Evolutionary conservation across 345 rosid species (phyloP).

Genomic region (Durio zibethinus): DNA sequence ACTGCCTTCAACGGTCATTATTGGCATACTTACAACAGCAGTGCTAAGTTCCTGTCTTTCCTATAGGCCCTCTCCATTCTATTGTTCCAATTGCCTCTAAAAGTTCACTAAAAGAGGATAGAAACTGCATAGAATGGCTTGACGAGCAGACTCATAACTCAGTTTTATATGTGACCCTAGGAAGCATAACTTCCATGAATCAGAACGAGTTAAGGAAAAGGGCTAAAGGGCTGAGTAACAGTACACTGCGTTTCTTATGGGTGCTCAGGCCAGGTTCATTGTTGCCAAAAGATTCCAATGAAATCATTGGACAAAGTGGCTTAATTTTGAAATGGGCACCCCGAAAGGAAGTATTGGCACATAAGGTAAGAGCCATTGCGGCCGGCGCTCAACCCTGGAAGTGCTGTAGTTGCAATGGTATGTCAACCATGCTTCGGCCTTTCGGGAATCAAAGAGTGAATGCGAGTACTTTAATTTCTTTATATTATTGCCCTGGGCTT

Average conservation of each 20-base stretch:
- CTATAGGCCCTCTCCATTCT: conserved; percentile 33
- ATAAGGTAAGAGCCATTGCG: conserved; percentile 12
- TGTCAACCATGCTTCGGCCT: conserved; percentile 28
- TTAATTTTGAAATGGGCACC: conserved; percentile 38
- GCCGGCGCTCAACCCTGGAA: conserved; percentile 7
- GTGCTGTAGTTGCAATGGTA: conserved; percentile 39
- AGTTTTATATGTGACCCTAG: conserved; percentile 29
- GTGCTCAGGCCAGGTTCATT: conserved; percentile 23
- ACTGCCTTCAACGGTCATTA: conserved; percentile 27
- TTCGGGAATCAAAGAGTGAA: neutral
- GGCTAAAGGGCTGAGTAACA: conserved; percentile 28
- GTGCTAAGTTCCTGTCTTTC: conserved; percentile 23
- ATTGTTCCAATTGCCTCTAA: conserved; percentile 15
- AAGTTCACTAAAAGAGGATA: conserved; percentile 26
- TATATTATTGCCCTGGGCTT: too few species aligned
- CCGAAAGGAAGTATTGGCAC: conserved; percentile 31
- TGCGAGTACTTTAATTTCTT: neutral
- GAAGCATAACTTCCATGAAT: conserved; percentile 18
- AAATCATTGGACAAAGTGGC: conserved; percentile 1
- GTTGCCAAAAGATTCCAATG: neutral
- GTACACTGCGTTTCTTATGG: conserved; percentile 29
- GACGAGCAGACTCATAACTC: conserved; percentile 17
- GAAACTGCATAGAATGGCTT: conserved; percentile 32
- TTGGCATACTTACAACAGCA: conserved; percentile 11
- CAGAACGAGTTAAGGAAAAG: neutral